Evolutionary conservation across 2,329 filamentous ascomycete species (phyloP).

Genomic region (Xylariaceae sp.): DNA sequence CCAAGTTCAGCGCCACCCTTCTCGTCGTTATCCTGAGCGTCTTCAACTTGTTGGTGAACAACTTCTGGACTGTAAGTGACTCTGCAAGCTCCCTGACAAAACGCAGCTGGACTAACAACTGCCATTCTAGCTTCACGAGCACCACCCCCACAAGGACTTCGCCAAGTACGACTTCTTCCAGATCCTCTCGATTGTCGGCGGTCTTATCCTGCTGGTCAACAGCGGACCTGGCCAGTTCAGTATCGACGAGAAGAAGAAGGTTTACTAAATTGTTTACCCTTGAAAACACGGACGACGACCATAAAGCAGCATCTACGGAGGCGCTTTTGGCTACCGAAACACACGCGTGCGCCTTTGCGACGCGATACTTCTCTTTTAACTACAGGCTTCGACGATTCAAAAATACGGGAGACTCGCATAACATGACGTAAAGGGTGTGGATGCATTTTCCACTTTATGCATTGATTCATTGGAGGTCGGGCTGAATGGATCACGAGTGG

Average conservation of each 20-base stretch:
- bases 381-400: slow-evolving; percentile 8
- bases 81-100: not conserved
- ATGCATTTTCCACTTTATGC: slow-evolving; percentile 14
- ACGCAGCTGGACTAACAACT: slow-evolving; percentile 25
- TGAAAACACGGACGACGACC: slow-evolving; percentile 2
- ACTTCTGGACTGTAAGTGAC: slow-evolving; percentile 93
- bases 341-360: slow-evolving; percentile 1
- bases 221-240: slow-evolving; percentile 96
- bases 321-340: slow-evolving; percentile 15
- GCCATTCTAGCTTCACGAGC: slow-evolving; percentile 71
- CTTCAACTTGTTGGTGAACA: slow-evolving; percentile 97
- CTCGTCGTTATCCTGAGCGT: slow-evolving; percentile 91
- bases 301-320: slow-evolving; percentile 4
- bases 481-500: slow-evolving; percentile 10
- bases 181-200: slow-evolving; percentile 96
- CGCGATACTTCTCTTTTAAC: slow-evolving; percentile 10
- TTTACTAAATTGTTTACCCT: slow-evolving; percentile 60
- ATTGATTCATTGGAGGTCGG: slow-evolving; percentile 7
- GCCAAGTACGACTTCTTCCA: slow-evolving; percentile 99
- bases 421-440: slow-evolving; percentile 21
- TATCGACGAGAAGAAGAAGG: slow-evolving; percentile 99
- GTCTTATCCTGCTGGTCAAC: slow-evolving; percentile 94
- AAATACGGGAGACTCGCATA: slow-evolving; percentile 17
- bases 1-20: slow-evolving; percentile 95
- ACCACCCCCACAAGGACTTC: slow-evolving; percentile 99